These are phyloP conservation scores for Eurotiales sp. DNA, from an alignment of 2,329 filamentous ascomycete species.

Conservation along the genomic window DNA sequence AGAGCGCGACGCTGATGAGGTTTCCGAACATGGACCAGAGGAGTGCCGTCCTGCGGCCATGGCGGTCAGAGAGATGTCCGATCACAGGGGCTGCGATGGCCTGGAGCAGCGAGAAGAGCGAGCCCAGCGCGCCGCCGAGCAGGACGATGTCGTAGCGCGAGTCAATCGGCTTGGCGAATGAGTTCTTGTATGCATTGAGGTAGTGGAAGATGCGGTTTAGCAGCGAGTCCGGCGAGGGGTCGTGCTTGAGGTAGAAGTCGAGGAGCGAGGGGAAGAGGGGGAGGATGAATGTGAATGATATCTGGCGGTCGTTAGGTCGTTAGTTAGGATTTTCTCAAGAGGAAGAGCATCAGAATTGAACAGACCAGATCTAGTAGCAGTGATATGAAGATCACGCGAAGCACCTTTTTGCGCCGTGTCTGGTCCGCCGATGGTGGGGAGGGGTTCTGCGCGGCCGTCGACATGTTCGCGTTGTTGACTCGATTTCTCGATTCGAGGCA, in stretches of 20 bases:
- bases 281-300: constrained; percentile 97
- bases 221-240: constrained; percentile 60
- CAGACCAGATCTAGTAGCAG: constrained; percentile 83
- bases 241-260: constrained; percentile 89
- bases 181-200: constrained; percentile 90
- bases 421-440: constrained; percentile 19
- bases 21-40: constrained; percentile 92
- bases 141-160: constrained; percentile 96
- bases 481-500: too few species aligned
- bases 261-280: constrained; percentile 93
- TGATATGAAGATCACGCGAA: constrained; percentile 84
- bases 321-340: neutral
- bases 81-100: constrained; percentile 90
- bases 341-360: too few species aligned
- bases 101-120: constrained; percentile 88
- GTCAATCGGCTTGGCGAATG: constrained; percentile 88
- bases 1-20: constrained; percentile 86
- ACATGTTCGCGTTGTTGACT: too few species aligned
- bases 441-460: constrained; percentile 1
- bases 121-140: constrained; percentile 87
- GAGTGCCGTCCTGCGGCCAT: constrained; percentile 82
- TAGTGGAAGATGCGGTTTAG: constrained; percentile 76
- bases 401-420: constrained; percentile 65
- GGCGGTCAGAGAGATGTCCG: constrained; percentile 78
- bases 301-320: constrained; percentile 48